phyloP scores from a whole-genome alignment of 1,284 basidiomycete species.

The Apiotrichum montevideense region DNA sequence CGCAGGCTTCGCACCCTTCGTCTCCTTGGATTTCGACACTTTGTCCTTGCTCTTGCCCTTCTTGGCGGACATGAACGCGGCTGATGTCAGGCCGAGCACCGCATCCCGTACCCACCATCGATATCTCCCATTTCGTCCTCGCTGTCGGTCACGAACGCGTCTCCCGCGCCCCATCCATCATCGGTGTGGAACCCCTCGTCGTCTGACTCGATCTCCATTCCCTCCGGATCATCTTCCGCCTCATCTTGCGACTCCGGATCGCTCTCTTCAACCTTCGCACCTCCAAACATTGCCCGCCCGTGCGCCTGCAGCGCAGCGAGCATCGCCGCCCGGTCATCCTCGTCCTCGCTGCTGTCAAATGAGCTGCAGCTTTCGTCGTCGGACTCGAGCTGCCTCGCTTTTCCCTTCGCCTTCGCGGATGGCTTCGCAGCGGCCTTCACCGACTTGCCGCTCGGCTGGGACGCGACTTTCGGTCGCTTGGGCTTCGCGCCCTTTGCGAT shows the following conservation, averaged over 20 bases:
- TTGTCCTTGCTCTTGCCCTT: not conserved
- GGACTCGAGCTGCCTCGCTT: no score
- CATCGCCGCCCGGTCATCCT: constrained; percentile 29
- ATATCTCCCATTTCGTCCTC: constrained; percentile 29
- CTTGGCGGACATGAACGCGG: constrained; percentile 3
- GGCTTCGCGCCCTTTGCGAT: not conserved
- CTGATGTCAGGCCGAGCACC: not conserved
- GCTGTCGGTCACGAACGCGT: constrained; percentile 36
- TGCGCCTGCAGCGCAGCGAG: constrained; percentile 45
- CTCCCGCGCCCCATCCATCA: constrained; percentile 40
- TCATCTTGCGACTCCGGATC: not conserved
- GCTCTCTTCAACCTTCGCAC: constrained; percentile 19
- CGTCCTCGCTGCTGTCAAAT: not conserved
- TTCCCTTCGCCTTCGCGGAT: no score
- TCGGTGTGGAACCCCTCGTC: constrained; percentile 26
- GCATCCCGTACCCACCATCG: not conserved
- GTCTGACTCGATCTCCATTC: constrained; percentile 9
- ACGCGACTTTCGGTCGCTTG: not conserved
- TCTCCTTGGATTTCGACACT: not conserved
- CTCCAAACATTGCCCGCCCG: constrained; percentile 33
- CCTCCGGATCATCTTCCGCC: constrained; percentile 10
- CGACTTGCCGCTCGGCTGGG: no score
- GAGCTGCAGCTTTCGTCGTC: not conserved
- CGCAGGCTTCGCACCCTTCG: not conserved
- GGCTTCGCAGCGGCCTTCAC: no score